phyloP scores from a whole-genome alignment of 2,329 filamentous ascomycete genomes.

The Xylaria sp. region DNA sequence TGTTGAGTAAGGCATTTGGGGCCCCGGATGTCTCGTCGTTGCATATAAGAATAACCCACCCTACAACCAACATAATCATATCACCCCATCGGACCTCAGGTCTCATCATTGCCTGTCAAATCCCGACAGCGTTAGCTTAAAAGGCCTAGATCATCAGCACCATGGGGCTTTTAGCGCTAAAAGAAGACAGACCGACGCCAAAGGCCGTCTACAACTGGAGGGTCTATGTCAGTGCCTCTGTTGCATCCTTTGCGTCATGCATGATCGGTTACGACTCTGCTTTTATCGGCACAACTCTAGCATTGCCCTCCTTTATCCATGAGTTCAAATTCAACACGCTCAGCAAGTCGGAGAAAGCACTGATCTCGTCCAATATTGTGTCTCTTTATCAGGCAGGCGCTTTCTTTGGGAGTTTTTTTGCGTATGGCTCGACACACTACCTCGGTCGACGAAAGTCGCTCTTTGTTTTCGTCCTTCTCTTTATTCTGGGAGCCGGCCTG shows the following conservation, averaged over 20 bases:
- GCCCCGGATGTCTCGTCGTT: conserved; percentile 23
- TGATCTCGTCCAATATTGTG: conserved; percentile 79
- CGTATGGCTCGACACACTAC: conserved; percentile 73
- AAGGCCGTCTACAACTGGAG: conserved; percentile 70
- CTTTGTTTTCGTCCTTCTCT: conserved; percentile 68
- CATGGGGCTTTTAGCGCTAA: conserved; percentile 61
- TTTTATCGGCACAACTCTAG: conserved; percentile 81
- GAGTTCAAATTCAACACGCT: conserved; percentile 73
- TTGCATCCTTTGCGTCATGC: conserved; percentile 66
- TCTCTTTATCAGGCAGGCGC: conserved; percentile 85
- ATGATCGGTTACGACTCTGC: conserved; percentile 74
- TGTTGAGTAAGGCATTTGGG: conserved; percentile 13
- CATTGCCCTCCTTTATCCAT: conserved; percentile 72
- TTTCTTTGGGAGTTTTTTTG: conserved; percentile 81
- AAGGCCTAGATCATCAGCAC: conserved; percentile 24
- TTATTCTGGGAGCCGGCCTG: conserved; percentile 75
- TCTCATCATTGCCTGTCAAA: conserved; percentile 5
- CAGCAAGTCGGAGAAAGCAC: conserved; percentile 58
- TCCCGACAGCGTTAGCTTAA: not conserved
- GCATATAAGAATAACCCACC: conserved; percentile 17
- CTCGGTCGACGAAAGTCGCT: conserved; percentile 74
- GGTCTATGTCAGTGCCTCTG: conserved; percentile 63
- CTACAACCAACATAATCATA: not conserved
- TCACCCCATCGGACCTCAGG: conserved; percentile 5
- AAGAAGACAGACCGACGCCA: conserved; percentile 67